Conservation (phyloP, 768 basidiomycete genomes). For the Agrocybe chaxingu region DNA sequence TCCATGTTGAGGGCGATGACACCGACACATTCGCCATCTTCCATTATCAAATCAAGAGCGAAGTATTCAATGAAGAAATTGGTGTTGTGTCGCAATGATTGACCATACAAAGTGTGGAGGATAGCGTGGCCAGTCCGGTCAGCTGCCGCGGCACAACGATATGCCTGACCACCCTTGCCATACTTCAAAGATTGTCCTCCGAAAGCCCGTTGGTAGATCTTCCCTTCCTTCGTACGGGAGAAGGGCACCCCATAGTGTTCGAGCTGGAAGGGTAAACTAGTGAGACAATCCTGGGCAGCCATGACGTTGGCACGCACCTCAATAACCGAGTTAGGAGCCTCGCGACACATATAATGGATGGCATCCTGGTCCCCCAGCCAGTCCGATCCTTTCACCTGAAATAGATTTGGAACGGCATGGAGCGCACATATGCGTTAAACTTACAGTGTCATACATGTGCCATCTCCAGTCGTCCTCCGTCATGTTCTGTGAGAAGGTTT, state of each 20-base stretch:
- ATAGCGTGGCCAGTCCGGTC: slow-evolving; percentile 99
- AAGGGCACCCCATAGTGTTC: slow-evolving; percentile 99
- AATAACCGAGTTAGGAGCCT: slow-evolving; percentile 90
- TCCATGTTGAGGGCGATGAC: slow-evolving; percentile 99
- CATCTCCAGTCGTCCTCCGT: slow-evolving; percentile 99
- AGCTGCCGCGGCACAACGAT: slow-evolving; percentile 97
- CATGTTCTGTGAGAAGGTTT: slow-evolving; percentile 67
- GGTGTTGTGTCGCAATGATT: slow-evolving; percentile 97
- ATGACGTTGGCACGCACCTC: slow-evolving; percentile 52
- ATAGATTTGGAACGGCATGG: slow-evolving; percentile 13
- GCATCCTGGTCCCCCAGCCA: slow-evolving; percentile 99
- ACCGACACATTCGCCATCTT: slow-evolving; percentile 98
- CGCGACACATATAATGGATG: slow-evolving; percentile 99
- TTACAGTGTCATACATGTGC: slow-evolving; percentile 96
- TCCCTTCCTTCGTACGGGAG: slow-evolving; percentile 97
- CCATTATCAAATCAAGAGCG: slow-evolving; percentile 98
- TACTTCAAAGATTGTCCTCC: slow-evolving; percentile 96
- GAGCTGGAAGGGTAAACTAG: slow-evolving; percentile 49
- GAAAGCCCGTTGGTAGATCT: slow-evolving; percentile 99
- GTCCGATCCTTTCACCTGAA: slow-evolving; percentile 95
- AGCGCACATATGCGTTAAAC: slow-evolving; percentile 21
- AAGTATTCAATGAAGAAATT: slow-evolving; percentile 99
- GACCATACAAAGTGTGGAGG: slow-evolving; percentile 98
- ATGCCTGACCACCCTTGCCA: slow-evolving; percentile 98
- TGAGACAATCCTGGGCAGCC: neutral